Evolutionary conservation across 208 protist genomes (phyloP).

Genomic region (Pavlovales sp.): DNA sequence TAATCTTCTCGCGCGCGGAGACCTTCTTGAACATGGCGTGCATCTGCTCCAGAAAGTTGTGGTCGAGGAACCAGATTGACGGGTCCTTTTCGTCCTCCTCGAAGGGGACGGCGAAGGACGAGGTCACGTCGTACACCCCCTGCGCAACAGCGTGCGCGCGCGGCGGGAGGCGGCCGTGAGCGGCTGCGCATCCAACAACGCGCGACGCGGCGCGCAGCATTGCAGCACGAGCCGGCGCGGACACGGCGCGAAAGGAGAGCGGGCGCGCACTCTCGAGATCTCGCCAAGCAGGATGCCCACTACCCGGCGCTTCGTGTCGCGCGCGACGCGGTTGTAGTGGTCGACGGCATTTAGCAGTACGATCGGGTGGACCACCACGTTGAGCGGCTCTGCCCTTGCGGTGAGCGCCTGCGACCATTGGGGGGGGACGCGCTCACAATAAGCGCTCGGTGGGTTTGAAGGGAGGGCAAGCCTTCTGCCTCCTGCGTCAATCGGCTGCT

Average conservation of each 20-base stretch:
- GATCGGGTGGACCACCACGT: constrained; percentile 94
- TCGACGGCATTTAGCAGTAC: constrained; percentile 97
- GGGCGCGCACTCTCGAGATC: constrained; percentile 41
- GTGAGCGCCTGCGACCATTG: background rate
- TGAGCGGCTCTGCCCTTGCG: background rate
- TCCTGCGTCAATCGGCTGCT: too few species aligned
- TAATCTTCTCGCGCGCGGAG: constrained; percentile 90
- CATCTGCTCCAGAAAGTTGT: constrained; percentile 91
- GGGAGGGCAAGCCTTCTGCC: too few species aligned
- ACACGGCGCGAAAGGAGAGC: too few species aligned
- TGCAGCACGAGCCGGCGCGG: too few species aligned
- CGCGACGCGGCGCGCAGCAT: too few species aligned
- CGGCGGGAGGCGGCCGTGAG: too few species aligned
- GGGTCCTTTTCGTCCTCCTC: constrained; percentile 94
- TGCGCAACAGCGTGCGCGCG: too few species aligned
- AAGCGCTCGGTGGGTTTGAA: too few species aligned
- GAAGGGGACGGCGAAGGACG: constrained; percentile 98
- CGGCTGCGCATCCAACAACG: too few species aligned
- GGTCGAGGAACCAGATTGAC: constrained; percentile 98
- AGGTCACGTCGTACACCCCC: constrained; percentile 77
- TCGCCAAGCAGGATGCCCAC: constrained; percentile 91
- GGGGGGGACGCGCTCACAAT: too few species aligned
- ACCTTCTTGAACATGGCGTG: constrained; percentile 98
- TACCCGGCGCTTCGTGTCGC: constrained; percentile 82
- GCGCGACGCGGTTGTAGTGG: constrained; percentile 96